Base-by-base conservation (phyloP, 2,329 filamentous ascomycete species). In the Fusarium illudens region DNA sequence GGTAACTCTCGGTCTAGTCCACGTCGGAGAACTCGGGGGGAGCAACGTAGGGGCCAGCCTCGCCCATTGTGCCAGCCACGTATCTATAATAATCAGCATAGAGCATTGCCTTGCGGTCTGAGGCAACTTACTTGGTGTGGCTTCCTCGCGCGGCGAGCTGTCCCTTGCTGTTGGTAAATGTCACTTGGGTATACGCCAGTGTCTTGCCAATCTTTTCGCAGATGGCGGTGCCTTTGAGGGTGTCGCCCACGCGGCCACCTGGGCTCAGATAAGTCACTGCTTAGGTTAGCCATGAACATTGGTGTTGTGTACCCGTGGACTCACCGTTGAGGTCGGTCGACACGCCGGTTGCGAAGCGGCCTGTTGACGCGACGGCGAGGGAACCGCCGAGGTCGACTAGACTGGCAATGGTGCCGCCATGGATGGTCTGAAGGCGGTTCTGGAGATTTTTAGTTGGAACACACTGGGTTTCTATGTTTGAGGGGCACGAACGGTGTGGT, bases 381-480 rank as follows among this genome's bases (percentile, higher is more conserved):
- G 88, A 90, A 13, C 88, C 88, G 11, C 88, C 88, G 0, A 90
- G 80, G 64, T 90, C 89, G 27, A 90, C 89, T 80, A 94, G 89
- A 75, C 89, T 92, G 4, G 92, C 92, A 27, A 95, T 89, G 0
- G 92, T 92, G 4, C 92, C 92, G 17, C 92, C 92, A 72, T 95
- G 92, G 27, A 94, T 84, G 33, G 90, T 94, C 55, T 89, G 86
- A 0, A 95, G 82, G 1, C 92, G 89, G 75, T 95, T 95, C 90
- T 94, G 20, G 0, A 51, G 0, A 9, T 0, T 29, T 7, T 54
- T 11, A 37, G 20, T 10, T 3, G 12, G 7, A 3, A n/a, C n/a
- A 3, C 6, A 7, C 3, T 3, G n/a, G 4, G 7, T 2, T 5
- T 7, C 2, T 2, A 4, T 10, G 3, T 64, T 12, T 4, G 4